Percentiles rank a stretch among this genome's conserved stretches.
These are phyloP conservation scores for Penicillium antarcticum DNA, from an alignment of 495 filamentous ascomycete species.

Conservation along the genomic window DNA sequence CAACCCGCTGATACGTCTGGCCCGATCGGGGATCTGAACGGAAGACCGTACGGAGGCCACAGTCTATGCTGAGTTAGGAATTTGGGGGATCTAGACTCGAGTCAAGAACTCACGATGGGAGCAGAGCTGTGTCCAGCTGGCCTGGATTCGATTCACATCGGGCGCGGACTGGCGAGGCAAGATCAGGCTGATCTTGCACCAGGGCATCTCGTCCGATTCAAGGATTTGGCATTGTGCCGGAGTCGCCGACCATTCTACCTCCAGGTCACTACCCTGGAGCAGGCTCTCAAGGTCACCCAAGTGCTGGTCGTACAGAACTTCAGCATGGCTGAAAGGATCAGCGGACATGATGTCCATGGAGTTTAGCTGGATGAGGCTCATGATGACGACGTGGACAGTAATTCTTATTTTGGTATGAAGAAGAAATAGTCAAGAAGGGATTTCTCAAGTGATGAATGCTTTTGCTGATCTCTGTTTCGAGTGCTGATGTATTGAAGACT, in stretches of 20 bases:
- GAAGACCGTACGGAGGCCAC: neutral
- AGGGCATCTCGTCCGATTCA: neutral
- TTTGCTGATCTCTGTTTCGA: neutral
- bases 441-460: neutral
- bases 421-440: neutral
- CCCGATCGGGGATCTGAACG: neutral
- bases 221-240: neutral
- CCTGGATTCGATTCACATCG: neutral
- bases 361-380: neutral
- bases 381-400: neutral
- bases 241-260: neutral
- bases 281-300: neutral
- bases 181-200: neutral
- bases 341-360: neutral
- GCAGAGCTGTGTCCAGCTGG: neutral
- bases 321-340: neutral
- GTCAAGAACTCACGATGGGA: neutral
- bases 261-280: neutral
- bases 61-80: neutral
- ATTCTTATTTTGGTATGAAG: neutral
- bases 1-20: neutral
- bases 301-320: neutral
- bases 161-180: neutral
- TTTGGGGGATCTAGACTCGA: no score
- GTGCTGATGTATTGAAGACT: neutral